These are phyloP conservation scores for Apiospora malaysiana DNA, from an alignment of 2,329 filamentous ascomycete genomes.

Conservation along the genomic window DNA sequence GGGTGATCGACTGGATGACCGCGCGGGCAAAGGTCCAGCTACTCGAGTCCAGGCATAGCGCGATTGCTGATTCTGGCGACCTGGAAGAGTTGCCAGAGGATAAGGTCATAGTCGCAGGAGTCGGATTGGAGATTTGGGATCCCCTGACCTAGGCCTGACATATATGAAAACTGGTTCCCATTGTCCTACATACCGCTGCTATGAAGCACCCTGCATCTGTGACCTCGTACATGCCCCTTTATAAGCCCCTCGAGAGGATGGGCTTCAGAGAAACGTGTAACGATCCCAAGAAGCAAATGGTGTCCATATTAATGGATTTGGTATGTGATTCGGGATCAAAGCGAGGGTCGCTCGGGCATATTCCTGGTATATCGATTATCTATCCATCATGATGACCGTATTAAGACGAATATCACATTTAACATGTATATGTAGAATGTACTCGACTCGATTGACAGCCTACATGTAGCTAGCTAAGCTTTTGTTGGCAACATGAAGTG, in stretches of 20 bases:
- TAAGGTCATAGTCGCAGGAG: constrained; percentile 23
- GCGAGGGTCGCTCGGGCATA: too few species aligned
- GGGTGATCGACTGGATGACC: constrained; percentile 35
- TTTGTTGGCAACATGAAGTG: background rate
- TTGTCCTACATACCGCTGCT: background rate
- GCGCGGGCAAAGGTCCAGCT: constrained; percentile 42
- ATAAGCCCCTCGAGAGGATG: too few species aligned
- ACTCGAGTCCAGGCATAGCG: constrained; percentile 59
- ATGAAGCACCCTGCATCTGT: too few species aligned
- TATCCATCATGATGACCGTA: too few species aligned
- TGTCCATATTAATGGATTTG: too few species aligned
- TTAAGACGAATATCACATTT: too few species aligned
- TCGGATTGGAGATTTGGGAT: constrained; percentile 27
- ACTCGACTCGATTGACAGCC: background rate
- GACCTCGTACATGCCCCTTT: too few species aligned
- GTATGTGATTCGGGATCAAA: too few species aligned
- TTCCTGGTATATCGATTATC: too few species aligned
- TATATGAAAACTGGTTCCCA: background rate
- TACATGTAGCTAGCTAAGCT: background rate
- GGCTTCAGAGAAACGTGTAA: too few species aligned
- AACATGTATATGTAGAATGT: too few species aligned
- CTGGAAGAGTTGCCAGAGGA: constrained; percentile 46
- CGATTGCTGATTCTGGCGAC: constrained; percentile 65
- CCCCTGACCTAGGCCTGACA: background rate
- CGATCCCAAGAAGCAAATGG: too few species aligned